Conservation (phyloP, 345 rosid genomes). For the Eucalyptus sp. region DNA sequence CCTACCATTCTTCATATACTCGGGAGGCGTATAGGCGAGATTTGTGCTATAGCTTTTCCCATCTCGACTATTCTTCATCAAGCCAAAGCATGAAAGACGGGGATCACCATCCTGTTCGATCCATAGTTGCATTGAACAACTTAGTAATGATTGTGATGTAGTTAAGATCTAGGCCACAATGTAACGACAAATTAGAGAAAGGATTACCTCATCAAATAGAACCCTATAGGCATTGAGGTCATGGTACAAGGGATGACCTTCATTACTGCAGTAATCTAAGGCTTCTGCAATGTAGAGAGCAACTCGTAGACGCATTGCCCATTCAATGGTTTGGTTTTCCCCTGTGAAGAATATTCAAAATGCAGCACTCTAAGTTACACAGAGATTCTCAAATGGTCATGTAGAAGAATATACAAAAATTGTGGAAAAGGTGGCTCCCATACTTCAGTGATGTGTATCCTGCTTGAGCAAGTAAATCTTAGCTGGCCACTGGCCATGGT, state of each 20-base stretch:
- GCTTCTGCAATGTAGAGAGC: constrained; percentile 88
- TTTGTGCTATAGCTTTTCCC: constrained; percentile 95
- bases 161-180: background rate
- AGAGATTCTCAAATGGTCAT: background rate
- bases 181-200: background rate
- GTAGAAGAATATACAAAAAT: background rate
- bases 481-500: background rate
- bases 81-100: constrained; percentile 92
- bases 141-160: background rate
- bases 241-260: constrained; percentile 83
- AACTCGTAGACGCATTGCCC: constrained; percentile 96
- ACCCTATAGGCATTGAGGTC: constrained; percentile 97
- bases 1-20: constrained; percentile 80
- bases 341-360: constrained; percentile 28
- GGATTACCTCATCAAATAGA: constrained; percentile 86
- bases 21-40: constrained; percentile 94
- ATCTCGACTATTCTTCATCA: constrained; percentile 93
- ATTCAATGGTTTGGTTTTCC: constrained; percentile 91
- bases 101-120: constrained; percentile 87
- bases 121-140: background rate
- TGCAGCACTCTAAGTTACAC: background rate
- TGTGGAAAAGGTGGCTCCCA: background rate
- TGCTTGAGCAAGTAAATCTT: background rate
- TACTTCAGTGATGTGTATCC: background rate
- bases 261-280: constrained; percentile 70